Evolutionary conservation across 305 asterid species (phyloP).

Genomic region (Ilex paraguariensis): DNA sequence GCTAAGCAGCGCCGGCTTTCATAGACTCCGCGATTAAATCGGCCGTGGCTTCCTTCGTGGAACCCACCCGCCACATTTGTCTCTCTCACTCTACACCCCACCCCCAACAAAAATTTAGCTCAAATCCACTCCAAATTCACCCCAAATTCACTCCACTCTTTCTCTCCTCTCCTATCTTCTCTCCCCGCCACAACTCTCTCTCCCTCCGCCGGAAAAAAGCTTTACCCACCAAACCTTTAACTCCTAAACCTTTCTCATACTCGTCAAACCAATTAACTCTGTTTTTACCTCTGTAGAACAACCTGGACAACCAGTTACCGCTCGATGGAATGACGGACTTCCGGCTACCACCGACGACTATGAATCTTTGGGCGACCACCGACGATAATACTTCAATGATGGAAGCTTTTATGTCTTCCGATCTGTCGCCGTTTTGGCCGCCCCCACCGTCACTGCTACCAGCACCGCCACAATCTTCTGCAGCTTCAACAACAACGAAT

Average conservation of each 20-base stretch:
- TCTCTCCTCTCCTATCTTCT: no score
- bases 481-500: neutral
- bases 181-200: neutral
- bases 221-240: no score
- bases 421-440: neutral
- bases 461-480: neutral
- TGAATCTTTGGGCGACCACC: neutral
- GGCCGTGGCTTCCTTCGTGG: slow-evolving; percentile 26
- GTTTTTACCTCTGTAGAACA: no score
- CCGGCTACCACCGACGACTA: no score
- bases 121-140: slow-evolving; percentile 38
- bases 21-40: slow-evolving; percentile 24
- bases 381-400: neutral
- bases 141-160: neutral
- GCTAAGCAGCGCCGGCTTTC: slow-evolving; percentile 14
- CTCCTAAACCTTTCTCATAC: neutral
- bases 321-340: no score
- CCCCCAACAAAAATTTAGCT: slow-evolving; percentile 25
- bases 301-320: no score
- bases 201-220: neutral
- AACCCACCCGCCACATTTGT: slow-evolving; percentile 18
- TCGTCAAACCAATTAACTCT: no score
- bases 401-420: neutral
- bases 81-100: neutral
- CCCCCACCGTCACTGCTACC: neutral